phyloP scores from a whole-genome alignment of 495 filamentous ascomycete species.

The Neurospora pannonica region DNA sequence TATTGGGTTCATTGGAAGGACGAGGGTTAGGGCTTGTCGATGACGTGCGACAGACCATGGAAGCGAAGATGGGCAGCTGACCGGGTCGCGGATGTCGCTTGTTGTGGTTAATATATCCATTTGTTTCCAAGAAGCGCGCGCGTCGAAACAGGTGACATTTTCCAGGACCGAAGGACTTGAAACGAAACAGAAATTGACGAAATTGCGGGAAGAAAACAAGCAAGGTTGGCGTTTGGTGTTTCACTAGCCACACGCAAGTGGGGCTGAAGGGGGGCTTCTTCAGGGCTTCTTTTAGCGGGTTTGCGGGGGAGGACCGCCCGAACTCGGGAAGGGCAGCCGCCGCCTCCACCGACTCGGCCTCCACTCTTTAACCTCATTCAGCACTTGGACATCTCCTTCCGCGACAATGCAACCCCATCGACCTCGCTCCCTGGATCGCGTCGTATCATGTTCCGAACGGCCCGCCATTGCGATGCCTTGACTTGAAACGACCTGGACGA shows the following conservation, averaged over 20 bases:
- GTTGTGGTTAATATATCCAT: background rate
- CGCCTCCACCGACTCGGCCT: background rate
- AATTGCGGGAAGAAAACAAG: background rate
- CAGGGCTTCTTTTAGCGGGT: background rate
- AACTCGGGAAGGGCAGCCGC: background rate
- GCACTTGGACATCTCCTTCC: slow-evolving; percentile 9
- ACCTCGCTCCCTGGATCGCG: slow-evolving; percentile 2
- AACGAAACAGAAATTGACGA: background rate
- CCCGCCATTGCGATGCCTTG: slow-evolving; percentile 14
- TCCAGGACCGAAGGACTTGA: background rate
- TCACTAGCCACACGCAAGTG: background rate
- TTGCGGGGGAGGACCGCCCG: background rate
- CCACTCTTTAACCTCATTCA: background rate
- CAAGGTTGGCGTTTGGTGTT: background rate
- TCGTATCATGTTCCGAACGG: slow-evolving; percentile 5
- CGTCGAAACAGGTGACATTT: background rate
- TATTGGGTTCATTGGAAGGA: background rate
- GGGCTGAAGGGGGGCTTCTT: background rate
- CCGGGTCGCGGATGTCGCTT: background rate
- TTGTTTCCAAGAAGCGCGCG: background rate
- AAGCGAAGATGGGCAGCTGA: background rate
- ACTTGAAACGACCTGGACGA: background rate
- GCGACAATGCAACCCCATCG: slow-evolving; percentile 18
- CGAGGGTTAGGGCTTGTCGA: background rate
- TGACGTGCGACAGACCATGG: background rate